Base-by-base conservation (phyloP, 2,329 filamentous ascomycete genomes). In the Bipolaris bicolor region DNA sequence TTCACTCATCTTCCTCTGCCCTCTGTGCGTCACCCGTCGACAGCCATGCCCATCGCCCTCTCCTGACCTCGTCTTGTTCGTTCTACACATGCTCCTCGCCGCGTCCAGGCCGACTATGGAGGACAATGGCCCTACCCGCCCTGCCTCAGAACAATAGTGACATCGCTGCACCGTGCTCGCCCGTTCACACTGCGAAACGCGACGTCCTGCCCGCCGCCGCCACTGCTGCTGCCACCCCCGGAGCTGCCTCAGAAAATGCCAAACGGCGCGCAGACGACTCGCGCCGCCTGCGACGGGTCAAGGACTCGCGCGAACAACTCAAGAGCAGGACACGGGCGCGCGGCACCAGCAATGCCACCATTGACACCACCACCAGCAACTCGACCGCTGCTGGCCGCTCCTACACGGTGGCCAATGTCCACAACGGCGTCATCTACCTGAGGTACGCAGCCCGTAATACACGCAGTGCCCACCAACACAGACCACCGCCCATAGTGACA, bases 371-470 rank as follows among this genome's bases (percentile, higher is more conserved):
- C 29, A 63, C 66, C 39, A 67, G 61, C 56, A 68, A 41, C 57
- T 63, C 70, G 52, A 71, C 69, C 36, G 61, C 64, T 7, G 64
- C 66, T 39, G 74, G 76, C 22, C 71, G 77, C 55, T 75, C 78
- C 55, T 81, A 81, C 66, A 80, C 79, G 3, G 80, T 82, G 26
- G 77, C 76, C 29, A 81, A 81, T 65, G 77, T 82, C 48, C 76
- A 79, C 65, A 76, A 79, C 70, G 80, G 80, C 58, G 77, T 78
- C 51, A 76, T 82, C 51, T 82, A 81, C 64, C 73, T 81, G 55
- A 78, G 79, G 73, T 80, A 77, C 52, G 70, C 67, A 36, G 34
- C 15, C 34, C 34, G 34, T 9, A 36, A 36, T 29, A 26, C 16
- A 37, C 34, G n/a, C 10, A 36, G 16, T 18, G 36, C 3, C 26